phyloP scores from a whole-genome alignment of 1,284 basidiomycete genomes.

The Phaffia rhodozyma region DNA sequence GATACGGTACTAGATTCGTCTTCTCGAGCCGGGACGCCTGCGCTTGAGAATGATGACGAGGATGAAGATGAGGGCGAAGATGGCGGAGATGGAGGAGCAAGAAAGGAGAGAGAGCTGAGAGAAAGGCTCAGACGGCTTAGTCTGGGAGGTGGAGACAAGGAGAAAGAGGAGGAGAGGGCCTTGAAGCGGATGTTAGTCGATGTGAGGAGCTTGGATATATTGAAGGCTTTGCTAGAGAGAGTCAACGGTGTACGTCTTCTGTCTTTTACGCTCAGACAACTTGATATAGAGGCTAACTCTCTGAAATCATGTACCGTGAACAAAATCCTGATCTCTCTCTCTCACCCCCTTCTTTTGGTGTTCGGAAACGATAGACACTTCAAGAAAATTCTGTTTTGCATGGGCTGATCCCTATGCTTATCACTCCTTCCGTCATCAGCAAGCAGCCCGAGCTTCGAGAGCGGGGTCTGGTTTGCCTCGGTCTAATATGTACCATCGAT shows the following conservation, averaged over 20 bases:
- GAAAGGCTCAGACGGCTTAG: not conserved
- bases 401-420: conserved; percentile 77
- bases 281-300: not conserved
- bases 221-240: conserved; percentile 80
- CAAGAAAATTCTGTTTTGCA: conserved; percentile 90
- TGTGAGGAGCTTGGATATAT: conserved; percentile 71
- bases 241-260: conserved; percentile 62
- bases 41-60: conserved; percentile 32
- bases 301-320: not conserved
- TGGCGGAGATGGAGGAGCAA: not conserved
- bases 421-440: conserved; percentile 77
- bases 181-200: conserved; percentile 54
- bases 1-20: conserved; percentile 37
- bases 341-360: not conserved
- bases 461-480: conserved; percentile 73
- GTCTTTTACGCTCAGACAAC: not conserved
- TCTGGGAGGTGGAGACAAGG: not conserved
- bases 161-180: conserved; percentile 1
- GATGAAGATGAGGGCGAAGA: conserved; percentile 38
- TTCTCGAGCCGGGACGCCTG: too few species aligned
- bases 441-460: conserved; percentile 75
- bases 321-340: conserved; percentile 13
- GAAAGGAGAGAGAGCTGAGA: not conserved
- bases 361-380: conserved; percentile 47
- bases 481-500: conserved; percentile 83